Base-by-base conservation (phyloP, 2,329 filamentous ascomycete species). In the Aureobasidium sp. region DNA sequence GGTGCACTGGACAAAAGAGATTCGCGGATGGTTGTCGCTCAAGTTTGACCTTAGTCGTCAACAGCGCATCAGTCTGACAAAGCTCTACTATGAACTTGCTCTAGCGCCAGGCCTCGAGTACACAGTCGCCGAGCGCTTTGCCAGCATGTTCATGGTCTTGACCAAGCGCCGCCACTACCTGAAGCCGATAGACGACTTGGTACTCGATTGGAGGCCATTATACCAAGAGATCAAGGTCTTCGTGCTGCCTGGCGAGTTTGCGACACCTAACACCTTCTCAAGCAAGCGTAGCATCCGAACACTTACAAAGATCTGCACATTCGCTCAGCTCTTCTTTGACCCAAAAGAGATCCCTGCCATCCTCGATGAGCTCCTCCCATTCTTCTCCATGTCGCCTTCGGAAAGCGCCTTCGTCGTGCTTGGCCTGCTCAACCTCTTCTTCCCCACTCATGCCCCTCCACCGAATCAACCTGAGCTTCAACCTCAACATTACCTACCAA, bases 161-260 rank as follows among this genome's bases (percentile, higher is more conserved):
- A 96, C 92, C n/a, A 95, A 94, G 92, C 92, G 93, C 72, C 96
- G 95, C 73, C 93, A 97, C 76, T 97, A 97, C 74, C 83, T 99
- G 37, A 92, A 90, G 67, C 91, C 93, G 1, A 87, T 89, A 63
- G 90, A 92, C 67, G 95, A 99, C 71, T 81, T 99, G n/a, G 82
- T 84, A 13, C 83, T 99, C 64, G 93, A 99, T 74, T 99, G 94
- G 94, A 85, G 86, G 68, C 93, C 92, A 8, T 79, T 99, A 34
- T 99, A 90, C 84, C 89, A 91, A 69, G 93, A 97, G 74, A 80
- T 97, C 69, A 97, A 97, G 78, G 83, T 87, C 47, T 87, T 97
- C 72, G 90, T 97, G 15, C 78, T 99, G 17, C 93, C 94, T 1
- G 86, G 85, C 51, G 94, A 99, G 73, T 87, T 87, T 10, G 84